Evolutionary conservation across 2,329 filamentous ascomycete species (phyloP).

Genomic region (Epichloe sylvatica): DNA sequence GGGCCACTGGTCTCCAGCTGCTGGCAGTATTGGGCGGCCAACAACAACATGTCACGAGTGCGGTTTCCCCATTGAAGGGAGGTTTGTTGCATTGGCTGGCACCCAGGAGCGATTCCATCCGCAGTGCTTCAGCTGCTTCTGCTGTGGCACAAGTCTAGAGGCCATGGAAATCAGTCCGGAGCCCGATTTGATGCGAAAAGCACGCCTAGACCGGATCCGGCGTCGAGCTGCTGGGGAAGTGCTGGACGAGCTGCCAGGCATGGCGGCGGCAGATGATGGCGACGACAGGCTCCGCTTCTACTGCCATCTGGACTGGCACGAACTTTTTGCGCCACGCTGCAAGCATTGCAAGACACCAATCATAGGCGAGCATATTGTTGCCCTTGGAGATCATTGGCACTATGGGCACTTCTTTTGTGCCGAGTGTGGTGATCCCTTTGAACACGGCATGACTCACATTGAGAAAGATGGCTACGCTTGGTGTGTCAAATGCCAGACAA

Average conservation of each 20-base stretch:
- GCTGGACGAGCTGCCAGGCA: slow-evolving; percentile 46
- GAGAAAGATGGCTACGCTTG: slow-evolving; percentile 97
- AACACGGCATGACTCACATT: slow-evolving; percentile 53
- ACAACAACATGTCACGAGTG: slow-evolving; percentile 77
- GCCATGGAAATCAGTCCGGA: slow-evolving; percentile 94
- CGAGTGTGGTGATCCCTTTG: slow-evolving; percentile 94
- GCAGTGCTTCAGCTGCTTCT: slow-evolving; percentile 79
- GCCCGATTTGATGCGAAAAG: slow-evolving; percentile 55
- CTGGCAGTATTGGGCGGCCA: slow-evolving; percentile 31
- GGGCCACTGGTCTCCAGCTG: slow-evolving; percentile 47
- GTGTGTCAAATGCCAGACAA: slow-evolving; percentile 88
- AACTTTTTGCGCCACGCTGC: slow-evolving; percentile 82
- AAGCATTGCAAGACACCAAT: slow-evolving; percentile 95
- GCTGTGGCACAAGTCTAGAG: slow-evolving; percentile 78
- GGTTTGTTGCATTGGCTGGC: slow-evolving; percentile 73
- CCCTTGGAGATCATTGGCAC: slow-evolving; percentile 92
- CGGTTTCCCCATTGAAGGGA: slow-evolving; percentile 69
- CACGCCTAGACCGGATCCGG: slow-evolving; percentile 60
- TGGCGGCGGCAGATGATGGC: slow-evolving; percentile 56
- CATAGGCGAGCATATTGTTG: slow-evolving; percentile 84
- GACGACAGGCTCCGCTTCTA: slow-evolving; percentile 72
- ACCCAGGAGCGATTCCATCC: slow-evolving; percentile 70
- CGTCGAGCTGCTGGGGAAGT: slow-evolving; percentile 44
- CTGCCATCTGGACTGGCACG: slow-evolving; percentile 98
- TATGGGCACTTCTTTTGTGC: slow-evolving; percentile 98